Percentiles rank a stretch among this genome's conserved stretches.
These are phyloP conservation scores for Tetratostichococcus sp. DNA, from an alignment of 139 green algal genomes.

Conservation along the genomic window DNA sequence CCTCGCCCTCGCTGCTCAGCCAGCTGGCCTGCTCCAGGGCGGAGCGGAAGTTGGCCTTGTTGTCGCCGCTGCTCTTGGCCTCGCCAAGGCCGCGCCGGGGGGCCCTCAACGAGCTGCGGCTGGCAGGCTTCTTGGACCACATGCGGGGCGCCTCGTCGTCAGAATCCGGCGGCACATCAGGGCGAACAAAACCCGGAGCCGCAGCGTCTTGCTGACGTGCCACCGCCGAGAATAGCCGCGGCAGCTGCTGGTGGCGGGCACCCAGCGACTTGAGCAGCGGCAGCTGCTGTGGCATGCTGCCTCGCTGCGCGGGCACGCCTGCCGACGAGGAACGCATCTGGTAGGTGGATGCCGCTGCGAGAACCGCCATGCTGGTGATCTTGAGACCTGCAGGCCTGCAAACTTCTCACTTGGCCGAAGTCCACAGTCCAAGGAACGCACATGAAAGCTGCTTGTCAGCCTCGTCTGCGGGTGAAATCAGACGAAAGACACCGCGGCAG, in stretches of 20 bases:
- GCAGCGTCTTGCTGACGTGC: background rate
- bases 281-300: background rate
- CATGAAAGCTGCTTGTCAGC: too few relatives aligned
- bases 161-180: slow-evolving; percentile 17
- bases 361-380: background rate
- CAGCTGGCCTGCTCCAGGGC: slow-evolving; percentile 15
- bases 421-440: too few relatives aligned
- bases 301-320: background rate
- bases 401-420: too few relatives aligned
- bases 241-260: background rate
- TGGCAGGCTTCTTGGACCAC: background rate
- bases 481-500: too few relatives aligned
- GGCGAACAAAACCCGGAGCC: slow-evolving; percentile 10
- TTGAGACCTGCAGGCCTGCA: too few relatives aligned
- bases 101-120: background rate
- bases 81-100: background rate
- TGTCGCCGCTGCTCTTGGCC: background rate
- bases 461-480: too few relatives aligned
- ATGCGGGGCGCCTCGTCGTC: background rate
- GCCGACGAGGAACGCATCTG: background rate
- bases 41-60: slow-evolving; percentile 6
- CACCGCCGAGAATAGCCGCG: background rate
- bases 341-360: background rate
- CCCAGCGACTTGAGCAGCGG: background rate
- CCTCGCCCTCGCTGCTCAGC: background rate